Conservation (phyloP, 2,329 filamentous ascomycete species). For the Dactylellina parvicollis region DNA sequence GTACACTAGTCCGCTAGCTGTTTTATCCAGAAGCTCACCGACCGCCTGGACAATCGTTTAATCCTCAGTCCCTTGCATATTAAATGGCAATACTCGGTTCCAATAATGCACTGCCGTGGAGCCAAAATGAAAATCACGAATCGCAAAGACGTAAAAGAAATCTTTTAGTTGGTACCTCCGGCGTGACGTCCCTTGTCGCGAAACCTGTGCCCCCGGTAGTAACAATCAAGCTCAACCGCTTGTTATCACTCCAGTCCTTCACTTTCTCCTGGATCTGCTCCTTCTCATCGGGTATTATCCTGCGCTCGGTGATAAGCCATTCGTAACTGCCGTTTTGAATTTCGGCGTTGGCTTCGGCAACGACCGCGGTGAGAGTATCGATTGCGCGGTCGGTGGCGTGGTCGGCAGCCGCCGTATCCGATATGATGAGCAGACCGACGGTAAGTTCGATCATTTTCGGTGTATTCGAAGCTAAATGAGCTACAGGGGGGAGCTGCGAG, state of each 20-base stretch:
- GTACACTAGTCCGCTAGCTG: constrained; percentile 85
- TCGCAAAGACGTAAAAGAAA: neutral
- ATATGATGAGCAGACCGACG: constrained; percentile 84
- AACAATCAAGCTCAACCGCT: constrained; percentile 77
- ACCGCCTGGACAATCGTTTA: constrained; percentile 70
- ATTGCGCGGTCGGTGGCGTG: constrained; percentile 79
- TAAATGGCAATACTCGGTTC: too few species aligned
- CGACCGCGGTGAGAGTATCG: constrained; percentile 73
- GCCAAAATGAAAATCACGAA: neutral
- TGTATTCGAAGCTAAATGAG: neutral
- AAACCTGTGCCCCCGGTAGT: constrained; percentile 96
- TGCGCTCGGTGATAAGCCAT: constrained; percentile 75
- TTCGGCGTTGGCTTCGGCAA: constrained; percentile 69
- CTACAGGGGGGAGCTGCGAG: neutral
- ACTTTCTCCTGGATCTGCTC: constrained; percentile 79
- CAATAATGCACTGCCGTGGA: too few species aligned
- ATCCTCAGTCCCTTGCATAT: constrained; percentile 5
- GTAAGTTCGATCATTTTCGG: constrained; percentile 65
- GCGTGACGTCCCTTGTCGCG: constrained; percentile 82
- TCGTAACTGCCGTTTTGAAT: constrained; percentile 16
- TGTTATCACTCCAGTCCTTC: constrained; percentile 75
- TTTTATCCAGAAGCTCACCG: constrained; percentile 79
- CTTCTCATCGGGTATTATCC: constrained; percentile 82
- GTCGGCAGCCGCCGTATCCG: constrained; percentile 85
- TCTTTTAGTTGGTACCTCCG: constrained; percentile 84